These are phyloP conservation scores for Epichloe coenophiala DNA, from an alignment of 2,329 filamentous ascomycete species.

Conservation along the genomic window DNA sequence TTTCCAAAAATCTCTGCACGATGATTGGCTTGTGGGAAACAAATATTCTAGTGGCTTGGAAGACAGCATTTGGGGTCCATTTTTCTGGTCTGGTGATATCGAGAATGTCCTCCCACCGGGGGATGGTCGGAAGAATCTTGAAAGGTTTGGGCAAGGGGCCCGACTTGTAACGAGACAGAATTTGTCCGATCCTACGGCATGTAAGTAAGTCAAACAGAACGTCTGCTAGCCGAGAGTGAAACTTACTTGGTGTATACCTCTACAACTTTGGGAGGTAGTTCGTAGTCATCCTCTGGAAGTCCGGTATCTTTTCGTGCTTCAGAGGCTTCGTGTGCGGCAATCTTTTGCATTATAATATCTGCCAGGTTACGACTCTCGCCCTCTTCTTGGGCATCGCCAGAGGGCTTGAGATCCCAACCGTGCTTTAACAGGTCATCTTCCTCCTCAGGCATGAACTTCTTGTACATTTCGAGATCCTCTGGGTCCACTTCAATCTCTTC, in stretches of 20 bases:
- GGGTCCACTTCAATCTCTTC: slow-evolving; percentile 75
- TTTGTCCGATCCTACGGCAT: slow-evolving; percentile 55
- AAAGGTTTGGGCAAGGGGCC: slow-evolving; percentile 96
- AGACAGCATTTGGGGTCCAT: slow-evolving; percentile 64
- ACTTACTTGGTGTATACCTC: slow-evolving; percentile 82
- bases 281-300: slow-evolving; percentile 63
- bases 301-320: slow-evolving; percentile 34
- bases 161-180: slow-evolving; percentile 85
- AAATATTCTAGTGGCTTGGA: slow-evolving; percentile 85
- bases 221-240: background rate
- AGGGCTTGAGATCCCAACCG: slow-evolving; percentile 36
- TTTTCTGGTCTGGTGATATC: slow-evolving; percentile 67
- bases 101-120: slow-evolving; percentile 80
- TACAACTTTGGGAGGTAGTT: slow-evolving; percentile 80
- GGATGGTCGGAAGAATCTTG: slow-evolving; percentile 87
- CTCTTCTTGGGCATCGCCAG: slow-evolving; percentile 31
- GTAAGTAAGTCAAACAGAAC: slow-evolving; percentile 6
- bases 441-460: slow-evolving; percentile 69
- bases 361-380: slow-evolving; percentile 63
- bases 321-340: slow-evolving; percentile 74
- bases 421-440: slow-evolving; percentile 62
- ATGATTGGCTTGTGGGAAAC: slow-evolving; percentile 69
- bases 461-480: slow-evolving; percentile 77
- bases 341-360: slow-evolving; percentile 87
- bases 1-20: slow-evolving; percentile 75